A percentile compares a stretch with the other conserved stretches of the same genome.
Evolutionary conservation across 257 asterid species (phyloP).

Genomic region (Cinchona pubescens): DNA sequence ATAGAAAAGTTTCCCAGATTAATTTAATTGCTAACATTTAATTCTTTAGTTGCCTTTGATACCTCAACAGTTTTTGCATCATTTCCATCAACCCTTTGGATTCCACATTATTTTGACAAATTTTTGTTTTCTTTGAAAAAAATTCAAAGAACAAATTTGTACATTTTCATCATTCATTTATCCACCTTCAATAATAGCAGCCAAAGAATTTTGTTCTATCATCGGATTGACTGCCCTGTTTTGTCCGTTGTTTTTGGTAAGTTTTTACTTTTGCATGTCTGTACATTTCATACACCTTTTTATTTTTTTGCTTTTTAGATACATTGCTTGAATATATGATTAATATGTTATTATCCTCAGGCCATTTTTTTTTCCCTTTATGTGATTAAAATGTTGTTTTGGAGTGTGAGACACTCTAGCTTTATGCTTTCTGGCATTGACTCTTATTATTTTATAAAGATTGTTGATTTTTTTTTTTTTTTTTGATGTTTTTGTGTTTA

Average conservation of each 20-base stretch:
- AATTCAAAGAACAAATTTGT: conserved; percentile 2
- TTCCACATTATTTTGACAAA: neutral
- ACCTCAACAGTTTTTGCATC: neutral
- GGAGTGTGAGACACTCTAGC: conserved; percentile 24
- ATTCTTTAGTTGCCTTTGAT: conserved; percentile 26
- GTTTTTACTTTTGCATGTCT: conserved; percentile 29
- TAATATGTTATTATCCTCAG: conserved; percentile 30
- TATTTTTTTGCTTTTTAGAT: conserved; percentile 18
- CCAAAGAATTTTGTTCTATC: neutral
- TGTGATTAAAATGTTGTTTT: conserved; percentile 13
- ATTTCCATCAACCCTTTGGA: conserved; percentile 18
- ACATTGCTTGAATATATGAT: conserved; percentile 34
- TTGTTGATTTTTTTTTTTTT: conserved; percentile 10
- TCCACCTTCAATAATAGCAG: neutral
- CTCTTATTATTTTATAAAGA: conserved; percentile 14
- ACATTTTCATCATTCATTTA: neutral
- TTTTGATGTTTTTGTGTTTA: conserved; percentile 4
- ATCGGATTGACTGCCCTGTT: conserved; percentile 38
- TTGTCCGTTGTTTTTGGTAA: conserved; percentile 31
- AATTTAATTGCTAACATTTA: neutral
- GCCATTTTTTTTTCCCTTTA: neutral
- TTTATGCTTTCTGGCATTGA: conserved; percentile 20
- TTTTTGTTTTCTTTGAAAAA: neutral
- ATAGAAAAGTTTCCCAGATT: neutral
- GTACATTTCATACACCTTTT: conserved; percentile 23